Percentiles rank a stretch among this genome's conserved stretches.
phyloP scores from a whole-genome alignment of 2,329 filamentous ascomycete species.

The Zalaria obscura region DNA sequence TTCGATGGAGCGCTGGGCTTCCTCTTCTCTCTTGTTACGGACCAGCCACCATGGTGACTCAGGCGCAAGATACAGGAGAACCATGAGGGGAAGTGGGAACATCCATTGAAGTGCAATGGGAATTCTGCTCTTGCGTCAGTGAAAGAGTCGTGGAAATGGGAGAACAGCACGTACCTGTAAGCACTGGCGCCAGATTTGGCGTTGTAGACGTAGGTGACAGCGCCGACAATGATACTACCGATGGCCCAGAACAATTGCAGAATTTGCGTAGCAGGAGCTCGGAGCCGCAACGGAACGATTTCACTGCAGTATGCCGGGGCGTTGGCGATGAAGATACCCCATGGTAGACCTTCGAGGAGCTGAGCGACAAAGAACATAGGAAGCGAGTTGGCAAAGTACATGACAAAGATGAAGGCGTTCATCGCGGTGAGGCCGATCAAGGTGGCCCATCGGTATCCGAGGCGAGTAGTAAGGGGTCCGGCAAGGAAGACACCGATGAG shows the following conservation, averaged over 20 bases:
- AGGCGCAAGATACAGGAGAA: constrained; percentile 36
- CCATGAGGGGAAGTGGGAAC: constrained; percentile 36
- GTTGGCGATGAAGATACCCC: constrained; percentile 53
- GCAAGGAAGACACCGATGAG: constrained; percentile 45
- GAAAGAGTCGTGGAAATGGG: no score
- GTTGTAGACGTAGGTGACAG: constrained; percentile 41
- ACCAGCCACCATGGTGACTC: constrained; percentile 42
- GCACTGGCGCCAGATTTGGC: constrained; percentile 16
- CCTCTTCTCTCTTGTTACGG: constrained; percentile 31
- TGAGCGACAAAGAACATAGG: constrained; percentile 37
- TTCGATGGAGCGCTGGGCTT: constrained; percentile 30
- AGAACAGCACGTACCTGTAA: constrained; percentile 8
- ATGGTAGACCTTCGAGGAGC: constrained; percentile 47
- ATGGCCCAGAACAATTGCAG: constrained; percentile 54
- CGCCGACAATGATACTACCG: constrained; percentile 45
- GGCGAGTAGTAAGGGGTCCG: constrained; percentile 42
- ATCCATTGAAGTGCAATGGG: constrained; percentile 45
- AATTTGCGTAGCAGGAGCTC: constrained; percentile 47
- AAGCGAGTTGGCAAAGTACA: constrained; percentile 38
- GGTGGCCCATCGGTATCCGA: constrained; percentile 47
- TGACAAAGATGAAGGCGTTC: constrained; percentile 46
- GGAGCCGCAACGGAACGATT: constrained; percentile 43
- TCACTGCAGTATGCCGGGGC: constrained; percentile 48
- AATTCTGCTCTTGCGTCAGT: constrained; percentile 31
- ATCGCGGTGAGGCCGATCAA: constrained; percentile 40